A percentile compares a stretch with the other conserved stretches of the same genome.
These are phyloP conservation scores for Lepraria neglecta DNA, from an alignment of 495 filamentous ascomycete species.

Conservation along the genomic window DNA sequence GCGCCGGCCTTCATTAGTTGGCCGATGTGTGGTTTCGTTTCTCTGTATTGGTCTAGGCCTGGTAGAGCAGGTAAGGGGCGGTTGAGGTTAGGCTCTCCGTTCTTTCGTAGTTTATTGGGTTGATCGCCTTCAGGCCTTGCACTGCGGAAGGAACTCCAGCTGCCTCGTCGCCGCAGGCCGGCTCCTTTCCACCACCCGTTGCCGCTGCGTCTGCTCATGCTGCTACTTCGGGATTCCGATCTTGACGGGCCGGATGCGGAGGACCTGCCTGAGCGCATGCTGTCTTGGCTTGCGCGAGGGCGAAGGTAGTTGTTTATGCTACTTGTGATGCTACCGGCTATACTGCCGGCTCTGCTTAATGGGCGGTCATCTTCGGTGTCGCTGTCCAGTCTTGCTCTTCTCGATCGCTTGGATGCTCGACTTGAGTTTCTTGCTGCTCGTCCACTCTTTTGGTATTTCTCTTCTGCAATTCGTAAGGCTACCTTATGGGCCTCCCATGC, in stretches of 20 bases:
- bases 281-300: constrained; percentile 24
- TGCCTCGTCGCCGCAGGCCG: constrained; percentile 24
- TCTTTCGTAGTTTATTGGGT: constrained; percentile 14
- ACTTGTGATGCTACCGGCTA: constrained; percentile 21
- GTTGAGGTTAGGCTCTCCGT: constrained; percentile 28
- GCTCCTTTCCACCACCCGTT: constrained; percentile 26
- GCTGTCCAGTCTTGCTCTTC: constrained; percentile 3
- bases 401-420: constrained; percentile 16
- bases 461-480: constrained; percentile 22
- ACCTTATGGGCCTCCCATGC: constrained; percentile 27
- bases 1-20: constrained; percentile 25
- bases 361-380: constrained; percentile 13
- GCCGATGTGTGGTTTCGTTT: constrained; percentile 28
- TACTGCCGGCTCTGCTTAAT: constrained; percentile 22
- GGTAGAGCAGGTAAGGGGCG: constrained; percentile 28
- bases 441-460: constrained; percentile 22
- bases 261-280: constrained; percentile 21
- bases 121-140: constrained; percentile 21
- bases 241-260: constrained; percentile 14
- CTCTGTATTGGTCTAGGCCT: constrained; percentile 29
- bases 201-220: constrained; percentile 23
- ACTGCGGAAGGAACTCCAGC: constrained; percentile 30
- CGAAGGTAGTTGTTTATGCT: constrained; percentile 29
- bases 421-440: constrained; percentile 21
- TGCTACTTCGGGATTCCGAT: constrained; percentile 25